Conservation (phyloP, 2,329 filamentous ascomycete genomes). For the Microcyclosporella mali region DNA sequence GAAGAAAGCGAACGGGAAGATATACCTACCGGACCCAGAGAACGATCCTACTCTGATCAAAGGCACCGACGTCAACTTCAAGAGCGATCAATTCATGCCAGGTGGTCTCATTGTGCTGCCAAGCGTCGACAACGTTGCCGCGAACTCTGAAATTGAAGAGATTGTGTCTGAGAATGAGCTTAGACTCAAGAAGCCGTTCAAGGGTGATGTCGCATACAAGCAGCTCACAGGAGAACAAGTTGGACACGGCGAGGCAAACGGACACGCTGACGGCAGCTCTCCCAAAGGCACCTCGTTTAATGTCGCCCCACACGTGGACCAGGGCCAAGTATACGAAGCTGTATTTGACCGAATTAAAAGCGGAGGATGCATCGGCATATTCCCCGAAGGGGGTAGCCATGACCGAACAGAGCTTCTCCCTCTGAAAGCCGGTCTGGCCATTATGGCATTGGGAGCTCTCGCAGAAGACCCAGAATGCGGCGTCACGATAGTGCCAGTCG, state of each 20-base stretch:
- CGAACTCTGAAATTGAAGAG: slow-evolving; percentile 76
- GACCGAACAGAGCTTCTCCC: slow-evolving; percentile 87
- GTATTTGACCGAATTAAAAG: slow-evolving; percentile 77
- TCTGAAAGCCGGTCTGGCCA: slow-evolving; percentile 91
- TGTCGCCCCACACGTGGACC: slow-evolving; percentile 85
- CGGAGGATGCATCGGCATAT: slow-evolving; percentile 90
- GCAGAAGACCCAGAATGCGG: slow-evolving; percentile 80
- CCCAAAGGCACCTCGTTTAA: slow-evolving; percentile 79
- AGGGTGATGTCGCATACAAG: slow-evolving; percentile 63
- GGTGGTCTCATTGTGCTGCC: slow-evolving; percentile 85
- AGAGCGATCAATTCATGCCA: slow-evolving; percentile 62
- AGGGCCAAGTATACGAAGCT: slow-evolving; percentile 86
- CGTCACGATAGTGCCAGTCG: slow-evolving; percentile 89
- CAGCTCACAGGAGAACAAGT: slow-evolving; percentile 64
- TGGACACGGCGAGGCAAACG: slow-evolving; percentile 58
- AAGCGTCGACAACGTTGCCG: slow-evolving; percentile 70
- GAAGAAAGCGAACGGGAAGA: slow-evolving; percentile 68
- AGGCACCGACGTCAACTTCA: slow-evolving; percentile 74
- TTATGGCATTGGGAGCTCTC: slow-evolving; percentile 91
- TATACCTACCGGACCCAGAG: slow-evolving; percentile 85
- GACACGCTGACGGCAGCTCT: slow-evolving; percentile 47
- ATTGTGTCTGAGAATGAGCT: slow-evolving; percentile 76
- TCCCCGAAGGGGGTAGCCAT: slow-evolving; percentile 93
- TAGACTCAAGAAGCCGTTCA: slow-evolving; percentile 80
- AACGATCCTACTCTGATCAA: slow-evolving; percentile 76